Evolutionary conservation across 108 stramenopile species (phyloP).

Genomic region (Pseudonitzschia multiseries): DNA sequence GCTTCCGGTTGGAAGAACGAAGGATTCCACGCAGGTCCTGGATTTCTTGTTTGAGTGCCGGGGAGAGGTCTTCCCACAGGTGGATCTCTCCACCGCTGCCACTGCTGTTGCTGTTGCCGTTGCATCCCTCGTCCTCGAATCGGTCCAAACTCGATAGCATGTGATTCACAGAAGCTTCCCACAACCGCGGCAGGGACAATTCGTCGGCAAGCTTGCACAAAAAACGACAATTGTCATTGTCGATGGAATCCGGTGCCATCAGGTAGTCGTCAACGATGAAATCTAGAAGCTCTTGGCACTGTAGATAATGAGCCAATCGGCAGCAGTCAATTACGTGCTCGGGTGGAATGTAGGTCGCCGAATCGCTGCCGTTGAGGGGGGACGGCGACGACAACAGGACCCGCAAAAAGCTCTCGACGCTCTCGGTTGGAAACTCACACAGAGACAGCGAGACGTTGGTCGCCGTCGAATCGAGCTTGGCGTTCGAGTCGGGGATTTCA

Average conservation of each 20-base stretch:
- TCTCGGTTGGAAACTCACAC: slow-evolving; percentile 18
- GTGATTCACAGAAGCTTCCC: slow-evolving; percentile 50
- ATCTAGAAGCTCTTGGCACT: slow-evolving; percentile 43
- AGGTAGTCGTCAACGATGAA: slow-evolving; percentile 38
- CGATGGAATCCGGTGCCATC: slow-evolving; percentile 45
- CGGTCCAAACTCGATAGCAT: slow-evolving; percentile 39
- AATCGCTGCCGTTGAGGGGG: not conserved
- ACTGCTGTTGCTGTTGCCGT: not conserved
- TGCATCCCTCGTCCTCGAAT: not conserved
- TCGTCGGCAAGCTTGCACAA: slow-evolving; percentile 74
- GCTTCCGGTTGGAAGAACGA: slow-evolving; percentile 27
- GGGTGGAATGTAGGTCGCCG: slow-evolving; percentile 1
- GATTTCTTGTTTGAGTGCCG: slow-evolving; percentile 36
- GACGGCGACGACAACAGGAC: not conserved
- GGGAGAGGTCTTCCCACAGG: slow-evolving; percentile 23
- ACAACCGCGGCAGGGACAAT: slow-evolving; percentile 50
- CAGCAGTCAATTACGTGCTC: slow-evolving; percentile 60
- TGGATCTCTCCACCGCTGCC: not conserved
- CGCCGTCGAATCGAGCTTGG: not conserved
- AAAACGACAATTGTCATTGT: slow-evolving; percentile 67
- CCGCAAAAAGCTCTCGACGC: slow-evolving; percentile 14
- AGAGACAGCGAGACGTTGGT: slow-evolving; percentile 17
- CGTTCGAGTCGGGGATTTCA: not conserved
- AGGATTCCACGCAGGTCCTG: slow-evolving; percentile 30
- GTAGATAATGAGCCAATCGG: slow-evolving; percentile 70